These are phyloP conservation scores for Pseudonitzschia pungens DNA, from an alignment of 108 stramenopile species.

Conservation along the genomic window DNA sequence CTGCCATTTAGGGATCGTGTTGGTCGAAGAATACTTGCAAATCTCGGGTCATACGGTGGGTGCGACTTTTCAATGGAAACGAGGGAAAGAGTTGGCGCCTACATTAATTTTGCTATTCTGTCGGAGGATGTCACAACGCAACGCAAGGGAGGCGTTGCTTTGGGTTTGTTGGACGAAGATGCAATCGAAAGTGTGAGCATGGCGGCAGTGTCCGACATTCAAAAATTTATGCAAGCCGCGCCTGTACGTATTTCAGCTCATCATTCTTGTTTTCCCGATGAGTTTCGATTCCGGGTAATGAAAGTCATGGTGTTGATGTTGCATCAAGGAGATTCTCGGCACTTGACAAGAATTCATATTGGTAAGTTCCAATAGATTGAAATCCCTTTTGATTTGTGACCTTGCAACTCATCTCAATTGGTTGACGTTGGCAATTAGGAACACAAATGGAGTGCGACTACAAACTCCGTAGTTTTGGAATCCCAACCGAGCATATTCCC, in stretches of 20 bases:
- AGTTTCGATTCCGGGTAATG: background rate
- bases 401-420: too few relatives aligned
- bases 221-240: background rate
- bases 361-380: background rate
- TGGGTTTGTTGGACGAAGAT: slow-evolving; percentile 2
- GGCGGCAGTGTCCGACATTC: background rate
- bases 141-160: background rate
- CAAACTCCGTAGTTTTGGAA: slow-evolving; percentile 10
- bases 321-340: background rate
- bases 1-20: slow-evolving; percentile 6
- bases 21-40: slow-evolving; percentile 2
- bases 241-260: slow-evolving; percentile 3
- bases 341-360: slow-evolving; percentile 11
- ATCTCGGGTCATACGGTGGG: slow-evolving; percentile 15
- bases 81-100: background rate
- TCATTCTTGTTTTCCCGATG: slow-evolving; percentile 6
- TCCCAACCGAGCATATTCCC: slow-evolving; percentile 6
- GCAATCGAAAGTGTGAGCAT: background rate
- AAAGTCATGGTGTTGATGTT: slow-evolving; percentile 2
- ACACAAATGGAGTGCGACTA: slow-evolving; percentile 15
- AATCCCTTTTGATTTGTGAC: background rate
- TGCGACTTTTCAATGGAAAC: slow-evolving; percentile 3
- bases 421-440: background rate
- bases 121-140: background rate
- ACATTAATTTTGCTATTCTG: background rate